Evolutionary conservation across 148 eudicot species (phyloP).

Genomic region (Rhododendron mucronatum): DNA sequence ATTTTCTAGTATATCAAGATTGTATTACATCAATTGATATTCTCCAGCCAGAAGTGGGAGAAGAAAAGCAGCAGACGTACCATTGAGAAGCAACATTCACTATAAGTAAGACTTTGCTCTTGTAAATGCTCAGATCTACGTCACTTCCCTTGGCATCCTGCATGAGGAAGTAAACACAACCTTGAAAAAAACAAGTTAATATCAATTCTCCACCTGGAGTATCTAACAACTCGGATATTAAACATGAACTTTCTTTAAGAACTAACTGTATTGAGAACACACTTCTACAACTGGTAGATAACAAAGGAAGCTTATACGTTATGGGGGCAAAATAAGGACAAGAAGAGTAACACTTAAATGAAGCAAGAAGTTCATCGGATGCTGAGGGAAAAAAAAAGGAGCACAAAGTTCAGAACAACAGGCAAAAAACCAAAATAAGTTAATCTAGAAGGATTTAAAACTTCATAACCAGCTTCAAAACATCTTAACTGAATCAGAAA

Average conservation of each 20-base stretch:
- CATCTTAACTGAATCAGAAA: neutral
- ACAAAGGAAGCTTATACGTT: neutral
- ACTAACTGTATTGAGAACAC: neutral
- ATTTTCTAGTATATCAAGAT: neutral
- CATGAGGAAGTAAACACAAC: neutral
- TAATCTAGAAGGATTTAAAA: neutral
- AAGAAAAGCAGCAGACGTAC: conserved; percentile 22
- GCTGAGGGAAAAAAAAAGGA: neutral
- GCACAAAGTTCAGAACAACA: neutral
- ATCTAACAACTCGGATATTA: neutral
- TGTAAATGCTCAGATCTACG: conserved; percentile 55
- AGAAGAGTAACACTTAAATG: neutral
- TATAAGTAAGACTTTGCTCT: conserved; percentile 67
- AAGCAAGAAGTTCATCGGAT: neutral
- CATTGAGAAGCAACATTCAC: conserved; percentile 86
- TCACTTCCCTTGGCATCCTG: conserved; percentile 69
- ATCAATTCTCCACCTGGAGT: neutral
- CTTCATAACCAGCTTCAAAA: neutral
- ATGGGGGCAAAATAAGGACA: neutral
- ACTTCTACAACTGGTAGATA: neutral
- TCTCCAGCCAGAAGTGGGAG: neutral
- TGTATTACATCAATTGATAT: neutral
- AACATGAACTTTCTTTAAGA: neutral
- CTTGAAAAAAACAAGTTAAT: too few species aligned
- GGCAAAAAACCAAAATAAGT: neutral